These are phyloP conservation scores for Populus ilicifolia DNA, from an alignment of 345 rosid species.

Conservation along the genomic window DNA sequence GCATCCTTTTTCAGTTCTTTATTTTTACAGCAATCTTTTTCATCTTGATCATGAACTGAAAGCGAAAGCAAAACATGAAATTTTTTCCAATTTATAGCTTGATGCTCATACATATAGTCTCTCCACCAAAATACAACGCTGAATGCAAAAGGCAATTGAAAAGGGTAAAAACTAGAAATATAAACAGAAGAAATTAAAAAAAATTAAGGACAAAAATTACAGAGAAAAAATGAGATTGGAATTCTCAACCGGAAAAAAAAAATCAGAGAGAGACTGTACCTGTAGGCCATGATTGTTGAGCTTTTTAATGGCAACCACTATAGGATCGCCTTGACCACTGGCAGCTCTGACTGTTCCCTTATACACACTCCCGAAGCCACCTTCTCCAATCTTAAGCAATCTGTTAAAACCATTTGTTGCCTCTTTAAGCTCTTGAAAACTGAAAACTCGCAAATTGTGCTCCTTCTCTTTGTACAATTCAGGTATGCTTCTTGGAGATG, in stretches of 20 bases:
- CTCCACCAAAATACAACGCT: background rate
- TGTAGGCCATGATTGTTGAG: constrained; percentile 74
- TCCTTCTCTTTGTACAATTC: constrained; percentile 62
- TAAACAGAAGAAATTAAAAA: background rate
- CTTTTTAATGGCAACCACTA: constrained; percentile 75
- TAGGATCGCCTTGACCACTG: constrained; percentile 30
- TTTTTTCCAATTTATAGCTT: background rate
- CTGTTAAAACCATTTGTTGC: constrained; percentile 69
- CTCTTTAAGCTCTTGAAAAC: constrained; percentile 57
- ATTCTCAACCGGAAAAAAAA: background rate
- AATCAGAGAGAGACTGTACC: constrained; percentile 34
- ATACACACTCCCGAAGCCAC: constrained; percentile 96
- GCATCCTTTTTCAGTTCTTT: background rate
- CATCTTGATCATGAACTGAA: background rate
- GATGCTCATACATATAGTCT: background rate
- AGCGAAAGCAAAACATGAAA: background rate
- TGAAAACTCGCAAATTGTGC: constrained; percentile 57
- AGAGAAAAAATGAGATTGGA: background rate
- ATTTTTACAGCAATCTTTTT: background rate
- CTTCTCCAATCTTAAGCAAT: constrained; percentile 76
- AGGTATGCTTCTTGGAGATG: constrained; percentile 57
- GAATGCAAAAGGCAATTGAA: background rate
- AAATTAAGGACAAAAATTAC: background rate
- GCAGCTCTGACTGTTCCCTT: constrained; percentile 53
- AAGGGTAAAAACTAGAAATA: background rate